phyloP scores from a whole-genome alignment of 495 filamentous ascomycete genomes.

The Annulohypoxylon bovei region DNA sequence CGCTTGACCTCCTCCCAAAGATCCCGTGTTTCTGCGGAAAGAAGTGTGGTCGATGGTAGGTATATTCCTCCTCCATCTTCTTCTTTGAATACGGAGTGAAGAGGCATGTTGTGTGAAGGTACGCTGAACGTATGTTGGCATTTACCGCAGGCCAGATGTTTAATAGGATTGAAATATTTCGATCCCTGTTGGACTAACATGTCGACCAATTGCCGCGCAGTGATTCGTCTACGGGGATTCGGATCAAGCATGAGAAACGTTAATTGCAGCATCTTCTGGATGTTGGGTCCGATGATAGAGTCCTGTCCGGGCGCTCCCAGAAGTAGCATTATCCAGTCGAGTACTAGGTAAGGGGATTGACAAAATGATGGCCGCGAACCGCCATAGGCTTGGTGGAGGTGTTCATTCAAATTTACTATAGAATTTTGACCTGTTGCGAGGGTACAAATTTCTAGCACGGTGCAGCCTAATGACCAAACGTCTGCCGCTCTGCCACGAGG shows the following conservation, averaged over 20 bases:
- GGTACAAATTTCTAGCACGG: constrained; percentile 1
- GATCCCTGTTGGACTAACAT: background rate
- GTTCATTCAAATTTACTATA: background rate
- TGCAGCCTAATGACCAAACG: background rate
- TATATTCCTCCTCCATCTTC: background rate
- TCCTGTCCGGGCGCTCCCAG: background rate
- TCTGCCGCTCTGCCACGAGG: background rate
- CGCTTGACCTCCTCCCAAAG: constrained; percentile 5
- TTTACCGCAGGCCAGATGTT: background rate
- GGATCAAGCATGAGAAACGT: constrained; percentile 4
- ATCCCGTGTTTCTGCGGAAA: background rate
- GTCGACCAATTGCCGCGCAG: background rate
- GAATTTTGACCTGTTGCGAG: background rate
- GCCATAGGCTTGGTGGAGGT: background rate
- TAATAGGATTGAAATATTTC: background rate
- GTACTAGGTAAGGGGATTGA: background rate
- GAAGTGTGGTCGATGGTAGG: background rate
- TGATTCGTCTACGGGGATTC: background rate
- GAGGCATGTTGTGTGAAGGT: background rate
- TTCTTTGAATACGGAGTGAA: constrained; percentile 3
- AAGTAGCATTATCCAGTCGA: background rate
- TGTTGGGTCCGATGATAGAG: background rate
- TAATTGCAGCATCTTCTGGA: constrained; percentile 7
- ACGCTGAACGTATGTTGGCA: background rate
- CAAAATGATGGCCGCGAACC: background rate